Percentiles rank a stretch among this genome's conserved stretches.
Conservation (phyloP, 768 basidiomycete species). For the Russula foetens region DNA sequence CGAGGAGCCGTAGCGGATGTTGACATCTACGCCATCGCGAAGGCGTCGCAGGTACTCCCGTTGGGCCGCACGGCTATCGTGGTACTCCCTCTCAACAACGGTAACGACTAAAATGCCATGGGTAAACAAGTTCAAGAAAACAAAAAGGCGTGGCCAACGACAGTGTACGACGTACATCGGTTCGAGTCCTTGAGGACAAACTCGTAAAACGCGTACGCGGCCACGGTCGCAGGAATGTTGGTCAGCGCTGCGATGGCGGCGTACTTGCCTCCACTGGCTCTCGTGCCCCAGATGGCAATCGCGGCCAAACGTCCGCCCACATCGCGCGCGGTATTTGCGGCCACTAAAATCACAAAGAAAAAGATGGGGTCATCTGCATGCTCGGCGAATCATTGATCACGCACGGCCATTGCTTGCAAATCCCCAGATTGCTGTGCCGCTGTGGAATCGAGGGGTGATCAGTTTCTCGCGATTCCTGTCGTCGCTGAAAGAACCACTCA, state of each 20-base stretch:
- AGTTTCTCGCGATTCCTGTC: neutral
- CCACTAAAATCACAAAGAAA: conserved; percentile 17
- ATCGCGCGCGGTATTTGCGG: conserved; percentile 26
- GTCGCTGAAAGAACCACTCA: neutral
- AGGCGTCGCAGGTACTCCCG: neutral
- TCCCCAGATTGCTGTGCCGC: conserved; percentile 23
- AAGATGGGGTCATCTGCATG: neutral
- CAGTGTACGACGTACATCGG: conserved; percentile 18
- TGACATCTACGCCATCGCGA: neutral
- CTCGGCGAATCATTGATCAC: neutral
- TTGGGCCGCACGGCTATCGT: conserved; percentile 11
- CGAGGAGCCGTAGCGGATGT: neutral
- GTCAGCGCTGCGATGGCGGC: conserved; percentile 28
- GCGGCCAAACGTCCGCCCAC: conserved; percentile 25
- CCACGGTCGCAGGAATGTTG: conserved; percentile 25
- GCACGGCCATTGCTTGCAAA: conserved; percentile 22
- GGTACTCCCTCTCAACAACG: neutral
- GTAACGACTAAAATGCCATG: conserved; percentile 5
- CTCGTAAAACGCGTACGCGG: conserved; percentile 25
- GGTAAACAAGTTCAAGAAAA: neutral
- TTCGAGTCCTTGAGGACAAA: conserved; percentile 24
- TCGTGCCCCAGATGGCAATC: conserved; percentile 24
- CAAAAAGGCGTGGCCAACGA: neutral
- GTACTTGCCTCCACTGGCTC: conserved; percentile 25
- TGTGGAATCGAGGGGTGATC: neutral